Evolutionary conservation across 2,329 filamentous ascomycete genomes (phyloP), one percentile per base, ranked within the genome.

Genomic region (Sarocladium strictum): DNA sequence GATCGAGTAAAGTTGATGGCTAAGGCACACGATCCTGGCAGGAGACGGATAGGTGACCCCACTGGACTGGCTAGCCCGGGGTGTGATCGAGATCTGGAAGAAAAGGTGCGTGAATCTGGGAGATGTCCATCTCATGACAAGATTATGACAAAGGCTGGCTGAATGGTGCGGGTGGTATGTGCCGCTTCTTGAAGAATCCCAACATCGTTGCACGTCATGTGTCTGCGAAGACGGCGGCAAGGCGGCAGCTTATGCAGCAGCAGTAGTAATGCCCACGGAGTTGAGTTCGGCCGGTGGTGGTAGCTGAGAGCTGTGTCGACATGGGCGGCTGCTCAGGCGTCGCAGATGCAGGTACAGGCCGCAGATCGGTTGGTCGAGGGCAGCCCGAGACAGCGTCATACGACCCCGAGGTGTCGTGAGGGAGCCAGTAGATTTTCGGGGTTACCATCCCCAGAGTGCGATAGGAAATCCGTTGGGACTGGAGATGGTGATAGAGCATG

Each of bases 291-390:
- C n/a, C n/a, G n/a, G n/a, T n/a, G n/a, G n/a, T n/a, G n/a, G 37
- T 40, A 15, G 32, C n/a, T 40, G 7, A 43, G n/a, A 43, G 40
- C 6, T 7, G 4, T 43, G 40, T 23, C 27, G 24, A 11, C 15
- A 47, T 26, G 12, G 43, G 43, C 21, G 7, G 21, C 14, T 27
- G 43, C 9, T 27, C 7, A n/a, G 24, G 23, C 35, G 47, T 51
- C 47, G 47, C 47, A 51, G 47, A 51, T 51, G 47, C 47, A 51
- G 47, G 47, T 51, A 32, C 27, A 35, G 27, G n/a, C 26, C 11
- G 27, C 26, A 23, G 29, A 51, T 51, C 47, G 47, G 47, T 51
- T 51, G 47, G 47, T 33, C 47, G 11, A 51, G 47, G 47, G 27
- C 27, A 33, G 29, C 15, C 47, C 47, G 17, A 32, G 27, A 33